These are phyloP conservation scores for Trichosphaerium sp. DNA, from an alignment of 78 protist genomes.

Conservation along the genomic window DNA sequence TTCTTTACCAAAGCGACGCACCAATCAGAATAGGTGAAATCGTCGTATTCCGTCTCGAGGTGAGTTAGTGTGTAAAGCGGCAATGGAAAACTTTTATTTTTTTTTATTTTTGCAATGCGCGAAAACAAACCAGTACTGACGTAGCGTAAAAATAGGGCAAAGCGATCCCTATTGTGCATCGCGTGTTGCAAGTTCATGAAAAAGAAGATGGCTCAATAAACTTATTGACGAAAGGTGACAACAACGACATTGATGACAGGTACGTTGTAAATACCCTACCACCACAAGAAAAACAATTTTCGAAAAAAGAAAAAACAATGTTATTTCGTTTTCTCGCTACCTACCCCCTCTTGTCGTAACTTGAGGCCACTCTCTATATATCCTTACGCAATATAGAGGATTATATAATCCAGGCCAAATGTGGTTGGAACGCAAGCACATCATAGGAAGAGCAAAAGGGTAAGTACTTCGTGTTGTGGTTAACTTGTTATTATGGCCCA, in stretches of 20 bases:
- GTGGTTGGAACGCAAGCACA: constrained; percentile 65
- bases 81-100: too few species aligned
- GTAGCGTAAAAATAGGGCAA: constrained; percentile 55
- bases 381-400: too few species aligned
- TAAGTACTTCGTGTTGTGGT: background rate
- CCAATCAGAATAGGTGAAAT: constrained; percentile 76
- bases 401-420: constrained; percentile 52
- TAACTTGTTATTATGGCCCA: too few species aligned
- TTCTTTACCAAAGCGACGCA: constrained; percentile 38
- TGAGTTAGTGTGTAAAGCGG: too few species aligned
- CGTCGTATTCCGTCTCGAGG: constrained; percentile 73
- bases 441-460: constrained; percentile 81
- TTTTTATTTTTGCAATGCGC: too few species aligned
- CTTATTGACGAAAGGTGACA: constrained; percentile 90
- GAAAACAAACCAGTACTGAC: too few species aligned
- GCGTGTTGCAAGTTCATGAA: constrained; percentile 73
- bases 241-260: constrained; percentile 78
- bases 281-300: too few species aligned
- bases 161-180: constrained; percentile 88
- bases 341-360: too few species aligned
- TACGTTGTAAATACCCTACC: too few species aligned
- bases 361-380: too few species aligned
- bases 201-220: constrained; percentile 14
- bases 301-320: too few species aligned
- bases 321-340: too few species aligned